Evolutionary conservation across 139 green algal species (phyloP), one percentile per base, ranked within the genome.

Genomic region (Picochlorum costavermella): DNA sequence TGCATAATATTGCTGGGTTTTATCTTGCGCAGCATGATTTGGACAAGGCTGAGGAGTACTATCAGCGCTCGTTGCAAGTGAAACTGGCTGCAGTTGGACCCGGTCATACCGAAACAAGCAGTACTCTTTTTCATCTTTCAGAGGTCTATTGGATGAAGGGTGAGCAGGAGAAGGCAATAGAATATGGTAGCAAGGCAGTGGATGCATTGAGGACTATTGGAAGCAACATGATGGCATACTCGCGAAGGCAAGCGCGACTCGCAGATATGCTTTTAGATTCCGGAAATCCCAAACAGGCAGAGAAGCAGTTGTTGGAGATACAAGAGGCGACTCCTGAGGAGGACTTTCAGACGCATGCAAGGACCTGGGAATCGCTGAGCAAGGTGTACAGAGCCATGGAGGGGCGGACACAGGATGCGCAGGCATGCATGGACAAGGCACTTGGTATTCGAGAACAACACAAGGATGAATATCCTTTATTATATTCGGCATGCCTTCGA

Each of bases 81-180:
- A 87, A 83, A 71, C 72, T 89, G 68, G 80, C 75, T 14, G 49
- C 81, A 14, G 68, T 72, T 29, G 71, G 64, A 43, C 51, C 66
- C 2, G 43, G 45, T 8, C 50, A 71, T 28, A 70, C 67, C 30
- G 56, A 68, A 63, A 63, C 73, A 37, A 30, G 12, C 31, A 67
- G 66, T 26, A 68, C 56, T 12, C 30, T 49, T 46, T 46, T 57
- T 16, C 62, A 67, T 56, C 48, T 76, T 49, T 62, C 43, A 28
- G 69, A 78, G 59, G 46, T 61, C 28, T 64, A 64, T 20, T 73
- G 64, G 70, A 29, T 48, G 43, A 64, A 68, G 26, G 58, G 64
- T 13, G 50, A 56, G 1, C 56, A 16, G 13, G 30, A 50, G 3
- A 33, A 59, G 3, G 68, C 68, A 50, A 49, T 68, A 20, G 6